A percentile compares a stretch with the other conserved stretches of the same genome.
Evolutionary conservation across 148 eudicot species (phyloP).

Genomic region (Chenopodium album): DNA sequence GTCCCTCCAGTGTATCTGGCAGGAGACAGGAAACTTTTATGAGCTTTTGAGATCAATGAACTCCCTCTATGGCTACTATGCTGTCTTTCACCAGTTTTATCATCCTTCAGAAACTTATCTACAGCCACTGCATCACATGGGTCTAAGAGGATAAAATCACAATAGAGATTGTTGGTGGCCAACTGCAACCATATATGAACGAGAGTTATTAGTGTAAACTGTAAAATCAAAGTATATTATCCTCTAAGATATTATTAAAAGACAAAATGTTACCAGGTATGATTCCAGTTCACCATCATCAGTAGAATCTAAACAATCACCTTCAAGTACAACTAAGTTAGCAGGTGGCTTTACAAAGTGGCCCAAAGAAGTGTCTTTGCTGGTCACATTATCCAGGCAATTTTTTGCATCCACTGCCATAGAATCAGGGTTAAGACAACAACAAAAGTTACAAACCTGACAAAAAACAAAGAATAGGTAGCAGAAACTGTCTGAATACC

Average conservation of each 20-base stretch:
- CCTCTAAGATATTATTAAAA: conserved; percentile 4
- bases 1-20: conserved; percentile 51
- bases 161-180: conserved; percentile 64
- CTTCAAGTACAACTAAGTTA: conserved; percentile 88
- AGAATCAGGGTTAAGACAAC: not conserved
- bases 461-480: not conserved
- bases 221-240: not conserved
- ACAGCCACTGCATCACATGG: conserved; percentile 67
- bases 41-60: conserved; percentile 58
- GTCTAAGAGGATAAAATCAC: conserved; percentile 76
- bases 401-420: conserved; percentile 70
- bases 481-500: conserved; percentile 40
- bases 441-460: not conserved
- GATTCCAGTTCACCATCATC: conserved; percentile 85
- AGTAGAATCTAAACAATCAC: conserved; percentile 79
- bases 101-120: conserved; percentile 49
- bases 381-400: conserved; percentile 45
- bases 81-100: conserved; percentile 47
- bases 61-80: conserved; percentile 38
- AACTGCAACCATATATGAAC: conserved; percentile 49
- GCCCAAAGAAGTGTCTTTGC: conserved; percentile 44
- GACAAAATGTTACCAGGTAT: conserved; percentile 59
- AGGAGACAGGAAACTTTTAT: conserved; percentile 68
- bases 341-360: conserved; percentile 76
- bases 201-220: conserved; percentile 10